These are phyloP conservation scores for Plasmodium malariae DNA, from an alignment of 169 alveolate species.

Conservation along the genomic window DNA sequence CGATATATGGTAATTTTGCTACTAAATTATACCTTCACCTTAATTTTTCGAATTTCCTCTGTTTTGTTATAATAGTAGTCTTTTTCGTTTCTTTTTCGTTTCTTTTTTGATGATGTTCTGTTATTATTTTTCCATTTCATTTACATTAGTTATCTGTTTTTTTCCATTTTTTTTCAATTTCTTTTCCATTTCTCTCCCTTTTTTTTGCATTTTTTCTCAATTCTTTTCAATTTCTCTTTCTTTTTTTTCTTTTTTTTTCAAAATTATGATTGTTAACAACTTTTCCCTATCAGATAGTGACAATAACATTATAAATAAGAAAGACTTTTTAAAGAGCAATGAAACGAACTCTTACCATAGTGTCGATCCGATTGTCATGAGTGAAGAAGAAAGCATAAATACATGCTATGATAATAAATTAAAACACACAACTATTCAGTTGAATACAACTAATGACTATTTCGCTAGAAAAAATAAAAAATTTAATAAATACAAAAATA, in stretches of 20 bases:
- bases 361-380: constrained; percentile 22
- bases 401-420: constrained; percentile 6
- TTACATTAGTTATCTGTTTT: too few species aligned
- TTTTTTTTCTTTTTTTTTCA: constrained; percentile 4
- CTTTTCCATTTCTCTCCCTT: neutral
- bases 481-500: constrained; percentile 31
- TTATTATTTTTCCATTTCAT: too few species aligned
- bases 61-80: too few species aligned
- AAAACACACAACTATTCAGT: neutral
- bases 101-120: too few species aligned
- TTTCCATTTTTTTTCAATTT: neutral
- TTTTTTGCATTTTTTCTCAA: neutral
- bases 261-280: neutral
- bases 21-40: too few species aligned
- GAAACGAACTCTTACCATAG: constrained; percentile 43
- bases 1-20: too few species aligned
- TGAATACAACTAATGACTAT: neutral
- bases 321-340: constrained; percentile 12
- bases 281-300: constrained; percentile 11
- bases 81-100: too few species aligned
- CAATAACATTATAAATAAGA: neutral
- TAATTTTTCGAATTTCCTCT: too few species aligned
- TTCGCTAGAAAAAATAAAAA: constrained; percentile 2
- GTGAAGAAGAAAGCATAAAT: constrained; percentile 20
- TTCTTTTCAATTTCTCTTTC: neutral